These are phyloP conservation scores for Pilaira anomala DNA, from an alignment of 192 early-diverging fungal genomes.

Conservation along the genomic window DNA sequence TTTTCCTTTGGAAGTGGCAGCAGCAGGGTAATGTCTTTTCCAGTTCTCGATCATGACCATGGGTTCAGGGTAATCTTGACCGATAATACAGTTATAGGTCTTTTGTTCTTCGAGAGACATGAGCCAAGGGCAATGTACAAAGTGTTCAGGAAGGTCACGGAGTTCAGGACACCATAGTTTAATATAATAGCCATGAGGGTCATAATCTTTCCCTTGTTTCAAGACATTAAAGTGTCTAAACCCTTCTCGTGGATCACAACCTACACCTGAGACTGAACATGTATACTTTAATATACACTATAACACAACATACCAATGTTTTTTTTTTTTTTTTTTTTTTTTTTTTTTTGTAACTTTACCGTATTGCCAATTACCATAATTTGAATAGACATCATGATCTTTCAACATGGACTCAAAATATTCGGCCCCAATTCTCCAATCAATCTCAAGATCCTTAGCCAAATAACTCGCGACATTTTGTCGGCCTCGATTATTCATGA, in stretches of 20 bases:
- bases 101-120: conserved; percentile 14
- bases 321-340: too few species aligned
- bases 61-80: conserved; percentile 19
- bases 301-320: too few species aligned
- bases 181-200: conserved; percentile 36
- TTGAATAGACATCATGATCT: conserved; percentile 43
- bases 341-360: conserved; percentile 8
- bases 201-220: conserved; percentile 44
- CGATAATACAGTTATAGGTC: conserved; percentile 2
- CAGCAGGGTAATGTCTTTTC: conserved; percentile 4
- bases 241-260: conserved; percentile 35
- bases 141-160: not conserved
- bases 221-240: conserved; percentile 39
- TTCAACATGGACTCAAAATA: conserved; percentile 36
- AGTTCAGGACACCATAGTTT: conserved; percentile 38
- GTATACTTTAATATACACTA: too few species aligned
- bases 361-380: conserved; percentile 49
- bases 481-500: conserved; percentile 35
- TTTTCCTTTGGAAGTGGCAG: too few species aligned
- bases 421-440: conserved; percentile 40
- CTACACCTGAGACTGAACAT: conserved; percentile 37
- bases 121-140: conserved; percentile 9
- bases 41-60: conserved; percentile 9
- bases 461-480: conserved; percentile 45
- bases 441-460: conserved; percentile 31